Base-by-base conservation (phyloP, 2,329 filamentous ascomycete species). In the Colletotrichum simmondsii region DNA sequence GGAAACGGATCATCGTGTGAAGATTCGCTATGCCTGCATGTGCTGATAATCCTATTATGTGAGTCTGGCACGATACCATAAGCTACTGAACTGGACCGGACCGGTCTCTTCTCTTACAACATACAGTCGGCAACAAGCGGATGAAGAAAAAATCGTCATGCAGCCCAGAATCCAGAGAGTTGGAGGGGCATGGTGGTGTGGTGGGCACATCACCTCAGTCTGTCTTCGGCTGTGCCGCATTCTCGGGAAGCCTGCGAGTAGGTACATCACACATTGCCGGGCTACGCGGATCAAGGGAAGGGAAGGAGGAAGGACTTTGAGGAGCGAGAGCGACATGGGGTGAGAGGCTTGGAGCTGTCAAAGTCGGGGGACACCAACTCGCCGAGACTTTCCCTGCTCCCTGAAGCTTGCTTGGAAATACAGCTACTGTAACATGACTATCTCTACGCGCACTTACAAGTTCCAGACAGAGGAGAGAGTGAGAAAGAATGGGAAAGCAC, bases 231-330 rank as follows among this genome's bases (percentile, higher is more conserved):
- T 61, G 37, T 67, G 37, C 46, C 56, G 57, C 68, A 5, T 26
- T 57, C 32, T 24, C n/a, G 28, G 63, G 24, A 19, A 19, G 26
- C 59, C 26, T 32, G 6, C 14, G 37, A 42, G 37, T 42, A 35
- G 32, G 32, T 35, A 24, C 32, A 24, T 12, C n/a, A 56, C 46
- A 46, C 46, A 46, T 54, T 37, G 57, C 57, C 68, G 57, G 64
- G 26, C 66, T 62, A 32, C 22, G 57, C 68, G 68, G 68, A 61
- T 57, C 68, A 71, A 68, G 68, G 68, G 62, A 71, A 68, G 68
- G 62, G 62, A 26, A 64, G 28, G 11, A n/a, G 19, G 42, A 49
- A 7, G 42, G 37, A 3, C 37, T 42, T 42, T 16, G 12, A 16
- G 42, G 5, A 12, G n/a, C 19, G 28, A 37, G 22, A 52, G 65